Evolutionary conservation across 345 rosid species (phyloP).

Genomic region (Eucalyptus decipiens): DNA sequence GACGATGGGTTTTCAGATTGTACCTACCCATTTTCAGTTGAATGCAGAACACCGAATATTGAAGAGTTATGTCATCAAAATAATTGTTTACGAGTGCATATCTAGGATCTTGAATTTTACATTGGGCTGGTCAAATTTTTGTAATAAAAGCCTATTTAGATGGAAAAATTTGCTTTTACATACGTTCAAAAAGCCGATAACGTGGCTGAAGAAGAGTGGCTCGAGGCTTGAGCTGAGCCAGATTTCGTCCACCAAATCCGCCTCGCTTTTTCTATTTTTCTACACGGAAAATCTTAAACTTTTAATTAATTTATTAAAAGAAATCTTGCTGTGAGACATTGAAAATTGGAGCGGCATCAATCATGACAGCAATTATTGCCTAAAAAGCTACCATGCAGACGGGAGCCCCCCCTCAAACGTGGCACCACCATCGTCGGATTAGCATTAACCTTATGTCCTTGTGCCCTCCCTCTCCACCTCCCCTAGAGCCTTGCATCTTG

Average conservation of each 20-base stretch:
- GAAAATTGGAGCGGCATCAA: neutral
- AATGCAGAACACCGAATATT: neutral
- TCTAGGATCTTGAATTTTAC: neutral
- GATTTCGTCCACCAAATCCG: neutral
- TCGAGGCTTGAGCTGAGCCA: neutral
- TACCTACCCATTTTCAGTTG: neutral
- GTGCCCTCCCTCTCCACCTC: neutral
- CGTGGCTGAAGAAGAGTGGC: neutral
- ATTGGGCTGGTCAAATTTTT: neutral
- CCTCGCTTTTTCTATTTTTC: neutral
- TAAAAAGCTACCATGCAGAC: slow-evolving; percentile 13
- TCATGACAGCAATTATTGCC: slow-evolving; percentile 17
- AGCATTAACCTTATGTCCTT: neutral
- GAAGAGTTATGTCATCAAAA: neutral
- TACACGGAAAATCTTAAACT: neutral
- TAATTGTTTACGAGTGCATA: neutral
- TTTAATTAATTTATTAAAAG: neutral
- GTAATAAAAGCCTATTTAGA: neutral
- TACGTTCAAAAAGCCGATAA: neutral
- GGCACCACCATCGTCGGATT: neutral
- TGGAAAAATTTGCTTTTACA: neutral
- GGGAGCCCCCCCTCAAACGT: neutral
- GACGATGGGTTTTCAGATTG: neutral
- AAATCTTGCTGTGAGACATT: neutral
- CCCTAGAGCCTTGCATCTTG: neutral